Conservation (phyloP, 306 rosid species). For the Hylodesmum podocarpum region DNA sequence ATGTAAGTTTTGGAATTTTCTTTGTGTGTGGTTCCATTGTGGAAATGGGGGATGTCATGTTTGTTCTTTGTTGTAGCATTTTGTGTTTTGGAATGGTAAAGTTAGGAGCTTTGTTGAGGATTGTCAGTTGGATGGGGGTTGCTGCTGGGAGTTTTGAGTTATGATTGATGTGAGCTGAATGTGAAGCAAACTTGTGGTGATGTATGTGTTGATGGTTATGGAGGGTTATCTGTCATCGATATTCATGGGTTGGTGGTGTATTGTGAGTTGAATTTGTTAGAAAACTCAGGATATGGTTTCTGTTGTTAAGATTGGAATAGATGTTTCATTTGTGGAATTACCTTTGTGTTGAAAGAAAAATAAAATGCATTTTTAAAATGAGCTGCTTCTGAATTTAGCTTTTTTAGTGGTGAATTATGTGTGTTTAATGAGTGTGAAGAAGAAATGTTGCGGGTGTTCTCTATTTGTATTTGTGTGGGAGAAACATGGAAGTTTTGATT, state of each 20-base stretch:
- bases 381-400: constrained; percentile 1
- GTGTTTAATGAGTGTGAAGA: background rate
- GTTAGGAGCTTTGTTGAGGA: constrained; percentile 17
- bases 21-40: background rate
- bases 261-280: constrained; percentile 6
- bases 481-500: background rate
- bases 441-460: background rate
- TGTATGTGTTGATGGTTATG: background rate
- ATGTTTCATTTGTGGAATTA: background rate
- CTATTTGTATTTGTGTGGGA: background rate
- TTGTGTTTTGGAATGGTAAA: constrained; percentile 2
- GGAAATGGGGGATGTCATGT: constrained; percentile 27
- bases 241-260: background rate
- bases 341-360: background rate
- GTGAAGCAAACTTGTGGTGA: background rate
- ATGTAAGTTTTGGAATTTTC: background rate
- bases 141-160: background rate
- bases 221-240: background rate
- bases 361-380: constrained; percentile 11
- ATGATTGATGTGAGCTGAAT: constrained; percentile 4
- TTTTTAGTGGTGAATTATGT: background rate
- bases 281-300: constrained; percentile 16
- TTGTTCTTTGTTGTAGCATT: constrained; percentile 8
- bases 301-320: background rate
- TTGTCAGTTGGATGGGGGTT: background rate